Percentiles rank a stretch among this genome's conserved stretches.
Conservation (phyloP, 192 early-diverging fungal genomes). For the Physocladia obscura region DNA sequence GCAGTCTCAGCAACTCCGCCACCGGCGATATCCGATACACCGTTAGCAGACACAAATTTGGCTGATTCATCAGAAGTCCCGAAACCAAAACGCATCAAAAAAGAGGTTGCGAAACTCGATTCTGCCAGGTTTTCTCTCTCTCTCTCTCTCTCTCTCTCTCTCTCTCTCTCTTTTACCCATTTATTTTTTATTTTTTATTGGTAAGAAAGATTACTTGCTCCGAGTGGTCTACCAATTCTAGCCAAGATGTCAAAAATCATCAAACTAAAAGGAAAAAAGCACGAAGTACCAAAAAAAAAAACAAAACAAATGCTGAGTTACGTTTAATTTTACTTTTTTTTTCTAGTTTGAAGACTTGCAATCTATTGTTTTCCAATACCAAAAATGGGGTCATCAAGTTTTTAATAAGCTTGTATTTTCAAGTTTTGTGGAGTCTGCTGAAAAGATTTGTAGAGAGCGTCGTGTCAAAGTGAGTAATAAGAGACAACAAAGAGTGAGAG, state of each 20-base stretch:
- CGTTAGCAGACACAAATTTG: too few species aligned
- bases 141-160: background rate
- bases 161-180: background rate
- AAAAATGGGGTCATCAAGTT: conserved; percentile 43
- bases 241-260: conserved; percentile 11
- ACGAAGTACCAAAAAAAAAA: too few species aligned
- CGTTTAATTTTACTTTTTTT: too few species aligned
- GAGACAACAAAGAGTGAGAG: too few species aligned
- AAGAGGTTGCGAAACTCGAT: conserved; percentile 30
- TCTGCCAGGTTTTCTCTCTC: conserved; percentile 18
- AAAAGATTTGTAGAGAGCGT: conserved; percentile 36
- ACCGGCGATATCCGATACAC: too few species aligned
- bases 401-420: conserved; percentile 41
- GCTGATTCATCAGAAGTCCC: too few species aligned
- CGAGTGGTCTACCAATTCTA: conserved; percentile 32
- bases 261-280: conserved; percentile 35
- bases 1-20: too few species aligned
- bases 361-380: conserved; percentile 37
- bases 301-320: too few species aligned
- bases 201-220: conserved; percentile 35
- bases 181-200: too few species aligned
- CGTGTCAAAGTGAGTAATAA: conserved; percentile 29
- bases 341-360: conserved; percentile 35
- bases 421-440: conserved; percentile 31
- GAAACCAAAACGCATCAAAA: conserved; percentile 10